Percentiles rank a stretch among this genome's conserved stretches.
Evolutionary conservation across 805 yeast species (phyloP).

Genomic region (Brettanomyces anomalus): DNA sequence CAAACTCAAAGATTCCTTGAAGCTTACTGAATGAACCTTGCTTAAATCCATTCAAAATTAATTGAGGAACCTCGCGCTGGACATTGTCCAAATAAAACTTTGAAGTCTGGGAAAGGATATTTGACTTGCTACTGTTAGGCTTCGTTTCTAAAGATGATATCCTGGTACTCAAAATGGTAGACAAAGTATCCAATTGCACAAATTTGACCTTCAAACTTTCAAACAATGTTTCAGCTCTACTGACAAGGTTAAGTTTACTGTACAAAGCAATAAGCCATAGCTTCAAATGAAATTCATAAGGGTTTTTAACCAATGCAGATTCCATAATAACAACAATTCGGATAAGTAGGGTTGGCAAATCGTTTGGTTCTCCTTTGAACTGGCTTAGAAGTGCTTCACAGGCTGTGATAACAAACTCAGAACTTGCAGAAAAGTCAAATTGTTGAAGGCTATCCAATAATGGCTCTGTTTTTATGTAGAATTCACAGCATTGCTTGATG

Average conservation of each 20-base stretch:
- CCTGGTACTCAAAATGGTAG: constrained; percentile 44
- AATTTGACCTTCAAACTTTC: constrained; percentile 54
- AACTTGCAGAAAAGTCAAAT: constrained; percentile 66
- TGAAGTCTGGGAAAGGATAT: constrained; percentile 28
- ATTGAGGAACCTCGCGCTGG: constrained; percentile 40
- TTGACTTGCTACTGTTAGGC: no score
- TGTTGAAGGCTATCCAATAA: constrained; percentile 32
- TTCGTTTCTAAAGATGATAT: constrained; percentile 27
- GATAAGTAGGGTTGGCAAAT: constrained; percentile 17
- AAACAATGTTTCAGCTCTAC: constrained; percentile 43
- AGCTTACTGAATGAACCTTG: constrained; percentile 57
- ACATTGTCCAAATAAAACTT: constrained; percentile 44
- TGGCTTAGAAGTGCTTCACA: constrained; percentile 27
- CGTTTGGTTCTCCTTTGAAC: constrained; percentile 9
- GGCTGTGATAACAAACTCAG: constrained; percentile 54
- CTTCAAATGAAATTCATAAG: constrained; percentile 63
- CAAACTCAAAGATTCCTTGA: constrained; percentile 56
- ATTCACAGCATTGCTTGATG: constrained; percentile 25
- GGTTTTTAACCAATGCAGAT: constrained; percentile 42
- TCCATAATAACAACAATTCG: constrained; percentile 51
- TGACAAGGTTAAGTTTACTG: constrained; percentile 44
- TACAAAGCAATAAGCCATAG: constrained; percentile 66
- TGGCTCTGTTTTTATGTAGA: constrained; percentile 31
- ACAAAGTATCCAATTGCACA: constrained; percentile 66
- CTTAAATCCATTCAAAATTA: constrained; percentile 45